Conservation (phyloP, 2,329 filamentous ascomycete genomes). For the Cladophialophora psammophila region DNA sequence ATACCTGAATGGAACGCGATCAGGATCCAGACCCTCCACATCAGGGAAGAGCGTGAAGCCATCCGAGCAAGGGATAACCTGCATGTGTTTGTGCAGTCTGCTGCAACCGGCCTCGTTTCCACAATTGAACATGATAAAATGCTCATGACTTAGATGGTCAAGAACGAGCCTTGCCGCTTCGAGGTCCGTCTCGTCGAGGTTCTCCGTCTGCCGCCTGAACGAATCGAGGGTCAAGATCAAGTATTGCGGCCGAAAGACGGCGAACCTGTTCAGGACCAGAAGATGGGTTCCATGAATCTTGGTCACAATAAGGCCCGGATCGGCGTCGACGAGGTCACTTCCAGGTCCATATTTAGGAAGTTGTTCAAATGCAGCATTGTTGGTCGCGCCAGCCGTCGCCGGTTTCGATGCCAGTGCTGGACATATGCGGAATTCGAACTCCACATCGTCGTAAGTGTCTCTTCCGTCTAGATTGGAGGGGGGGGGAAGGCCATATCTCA, state of each 20-base stretch:
- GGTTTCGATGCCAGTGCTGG: constrained; percentile 14
- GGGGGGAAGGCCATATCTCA: background rate
- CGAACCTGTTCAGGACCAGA: constrained; percentile 39
- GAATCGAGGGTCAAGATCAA: constrained; percentile 49
- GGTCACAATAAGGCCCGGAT: constrained; percentile 35
- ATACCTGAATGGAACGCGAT: constrained; percentile 12
- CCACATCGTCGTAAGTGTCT: background rate
- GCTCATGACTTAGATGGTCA: constrained; percentile 34
- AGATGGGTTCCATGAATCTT: constrained; percentile 33
- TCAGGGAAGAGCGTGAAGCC: constrained; percentile 18
- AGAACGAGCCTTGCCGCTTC: constrained; percentile 48
- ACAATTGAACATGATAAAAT: constrained; percentile 52
- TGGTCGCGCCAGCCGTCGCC: constrained; percentile 3
- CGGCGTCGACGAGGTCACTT: constrained; percentile 41
- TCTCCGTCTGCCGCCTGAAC: constrained; percentile 49
- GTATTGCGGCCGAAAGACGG: constrained; percentile 44
- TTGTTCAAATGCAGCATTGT: constrained; percentile 1
- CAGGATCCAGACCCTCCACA: constrained; percentile 3
- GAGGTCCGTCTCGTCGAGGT: constrained; percentile 48
- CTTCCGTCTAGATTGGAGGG: background rate
- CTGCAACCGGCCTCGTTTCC: constrained; percentile 52
- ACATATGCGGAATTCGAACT: constrained; percentile 22
- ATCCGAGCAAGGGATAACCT: constrained; percentile 48
- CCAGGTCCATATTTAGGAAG: constrained; percentile 19
- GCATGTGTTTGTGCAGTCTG: constrained; percentile 55